Base-by-base conservation (phyloP, 1,284 basidiomycete genomes). In the Boletus coffeatus region DNA sequence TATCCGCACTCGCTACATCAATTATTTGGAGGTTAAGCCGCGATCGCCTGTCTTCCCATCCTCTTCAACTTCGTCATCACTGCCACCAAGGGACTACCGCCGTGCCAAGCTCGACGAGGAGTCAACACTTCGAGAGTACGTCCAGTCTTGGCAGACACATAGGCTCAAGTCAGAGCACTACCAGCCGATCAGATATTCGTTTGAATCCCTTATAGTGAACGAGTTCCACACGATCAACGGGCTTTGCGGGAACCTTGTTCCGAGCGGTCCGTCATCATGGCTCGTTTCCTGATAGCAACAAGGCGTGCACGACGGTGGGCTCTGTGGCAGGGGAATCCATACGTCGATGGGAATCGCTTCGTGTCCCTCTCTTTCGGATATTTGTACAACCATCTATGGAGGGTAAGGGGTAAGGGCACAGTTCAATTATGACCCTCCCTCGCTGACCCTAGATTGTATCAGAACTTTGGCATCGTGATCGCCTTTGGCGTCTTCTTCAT, bases 31-130 rank as follows among this genome's bases (percentile, higher is more conserved):
- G 93, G 93, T 2, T 85, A 90, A 2, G 90, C 94, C 1, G 84
- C 91, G 64, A 88, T 94, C 62, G 88, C 94, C 5, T 90, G 93
- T 74, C 78, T 98, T 29, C 96, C 96, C 0, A 83, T 98, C 21
- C 79, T 93, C 18, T 92, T 95, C 74, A 97, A 98, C 67, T 76
- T 98, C 55, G 75, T 80, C 37, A 91, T 97, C 65, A 98, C 96
- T 6, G 96, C 90, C 10, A 87, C 97, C 78, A 98, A 98, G 76
- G 78, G 96, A 98, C 77, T 96, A 94, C 75, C 87, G 96, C 21
- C 86, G 96, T 64, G 90, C 92, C 5, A 73, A 78, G 5, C 82
- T 97, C 56, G 96, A 98, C 73, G 92, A 97, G 67, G 86, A 95
- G 93, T 96, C 68, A 96, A 96, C 78, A 94, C 88, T 60, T 93